phyloP scores from a whole-genome alignment of 768 basidiomycete genomes.

The Psilocybe subaeruginosa region DNA sequence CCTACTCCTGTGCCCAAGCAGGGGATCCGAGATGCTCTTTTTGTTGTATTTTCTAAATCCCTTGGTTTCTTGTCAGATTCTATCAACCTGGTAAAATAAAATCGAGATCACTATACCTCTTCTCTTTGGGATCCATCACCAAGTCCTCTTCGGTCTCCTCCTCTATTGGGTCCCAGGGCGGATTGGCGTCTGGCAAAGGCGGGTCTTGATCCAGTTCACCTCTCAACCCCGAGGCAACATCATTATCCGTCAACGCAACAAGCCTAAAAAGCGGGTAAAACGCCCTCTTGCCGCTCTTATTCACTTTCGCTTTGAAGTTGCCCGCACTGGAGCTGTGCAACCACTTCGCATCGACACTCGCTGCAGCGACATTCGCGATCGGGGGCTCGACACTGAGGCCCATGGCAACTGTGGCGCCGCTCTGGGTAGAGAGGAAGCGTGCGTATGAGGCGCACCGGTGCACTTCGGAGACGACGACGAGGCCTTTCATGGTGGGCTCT shows the following conservation, averaged over 20 bases:
- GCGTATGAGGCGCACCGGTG: conserved; percentile 36
- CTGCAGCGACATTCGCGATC: conserved; percentile 16
- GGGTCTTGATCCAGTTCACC: conserved; percentile 19
- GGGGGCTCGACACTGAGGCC: conserved; percentile 9
- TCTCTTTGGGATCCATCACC: neutral
- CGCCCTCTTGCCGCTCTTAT: conserved; percentile 21
- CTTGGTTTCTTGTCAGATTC: neutral
- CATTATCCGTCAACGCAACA: conserved; percentile 26
- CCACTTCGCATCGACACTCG: conserved; percentile 21
- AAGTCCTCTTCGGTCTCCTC: neutral
- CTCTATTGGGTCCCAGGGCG: conserved; percentile 19
- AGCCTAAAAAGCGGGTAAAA: conserved; percentile 34
- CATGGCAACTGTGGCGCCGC: conserved; percentile 23
- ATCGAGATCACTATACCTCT: neutral
- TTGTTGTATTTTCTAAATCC: neutral
- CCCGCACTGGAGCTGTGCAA: conserved; percentile 24
- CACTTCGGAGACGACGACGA: conserved; percentile 35
- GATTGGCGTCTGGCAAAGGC: conserved; percentile 23
- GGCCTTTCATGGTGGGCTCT: conserved; percentile 22
- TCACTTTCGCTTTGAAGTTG: conserved; percentile 27
- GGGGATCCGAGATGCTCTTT: neutral
- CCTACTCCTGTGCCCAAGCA: neutral
- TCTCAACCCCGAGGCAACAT: conserved; percentile 22
- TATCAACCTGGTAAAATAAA: neutral
- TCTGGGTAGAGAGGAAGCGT: conserved; percentile 25